Evolutionary conservation across 2,329 filamentous ascomycete species (phyloP).

Genomic region (Arthroderma sp.): DNA sequence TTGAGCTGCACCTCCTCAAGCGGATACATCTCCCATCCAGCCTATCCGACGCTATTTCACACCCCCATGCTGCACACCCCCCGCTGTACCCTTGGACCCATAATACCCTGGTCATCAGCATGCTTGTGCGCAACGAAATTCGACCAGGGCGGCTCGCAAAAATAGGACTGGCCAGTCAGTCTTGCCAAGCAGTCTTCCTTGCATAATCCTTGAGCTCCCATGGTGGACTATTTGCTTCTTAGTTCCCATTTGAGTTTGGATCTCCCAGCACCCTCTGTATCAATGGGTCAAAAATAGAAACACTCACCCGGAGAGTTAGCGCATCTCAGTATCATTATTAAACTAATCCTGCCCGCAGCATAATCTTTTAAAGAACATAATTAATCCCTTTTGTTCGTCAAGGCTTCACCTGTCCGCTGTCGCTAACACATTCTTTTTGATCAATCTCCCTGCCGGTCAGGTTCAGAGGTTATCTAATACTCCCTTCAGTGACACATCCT

Average conservation of each 20-base stretch:
- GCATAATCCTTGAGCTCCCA: conserved; percentile 1
- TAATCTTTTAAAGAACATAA: conserved; percentile 5
- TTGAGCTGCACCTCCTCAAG: not conserved
- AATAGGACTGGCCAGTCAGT: conserved; percentile 8
- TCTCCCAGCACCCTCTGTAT: not conserved
- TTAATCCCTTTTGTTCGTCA: conserved; percentile 3
- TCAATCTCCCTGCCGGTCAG: conserved; percentile 6
- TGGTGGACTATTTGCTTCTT: not conserved
- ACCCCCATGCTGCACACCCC: not conserved
- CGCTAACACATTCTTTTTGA: conserved; percentile 1
- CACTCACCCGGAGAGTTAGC: not conserved
- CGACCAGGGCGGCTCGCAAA: conserved; percentile 11
- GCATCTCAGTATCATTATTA: conserved; percentile 2
- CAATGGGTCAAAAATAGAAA: conserved; percentile 8
- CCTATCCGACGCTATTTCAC: conserved; percentile 3
- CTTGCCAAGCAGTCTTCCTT: not conserved
- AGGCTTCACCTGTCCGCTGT: conserved; percentile 3
- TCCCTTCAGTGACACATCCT: not conserved
- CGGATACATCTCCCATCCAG: not conserved
- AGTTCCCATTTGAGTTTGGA: not conserved
- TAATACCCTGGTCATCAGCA: not conserved
- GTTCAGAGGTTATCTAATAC: not conserved
- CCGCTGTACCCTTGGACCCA: not conserved
- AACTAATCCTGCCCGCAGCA: conserved; percentile 1
- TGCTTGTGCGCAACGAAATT: conserved; percentile 7